Evolutionary conservation across 805 yeast genomes (phyloP).

Genomic region (Yamadazyma sp.): DNA sequence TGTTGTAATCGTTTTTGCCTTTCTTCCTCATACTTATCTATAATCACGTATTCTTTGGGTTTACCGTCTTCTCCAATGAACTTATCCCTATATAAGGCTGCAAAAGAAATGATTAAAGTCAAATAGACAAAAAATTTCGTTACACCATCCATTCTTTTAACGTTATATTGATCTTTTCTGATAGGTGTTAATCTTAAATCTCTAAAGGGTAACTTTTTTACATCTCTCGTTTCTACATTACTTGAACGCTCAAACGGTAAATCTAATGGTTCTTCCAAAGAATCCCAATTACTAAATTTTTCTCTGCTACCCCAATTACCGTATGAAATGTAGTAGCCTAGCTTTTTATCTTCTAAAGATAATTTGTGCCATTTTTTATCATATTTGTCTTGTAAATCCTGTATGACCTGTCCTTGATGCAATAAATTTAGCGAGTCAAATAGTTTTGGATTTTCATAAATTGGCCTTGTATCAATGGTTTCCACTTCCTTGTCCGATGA

Average conservation of each 20-base stretch:
- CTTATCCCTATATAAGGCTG: constrained; percentile 58
- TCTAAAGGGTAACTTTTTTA: constrained; percentile 36
- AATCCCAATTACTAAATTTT: constrained; percentile 46
- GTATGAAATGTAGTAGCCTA: constrained; percentile 60
- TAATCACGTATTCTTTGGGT: constrained; percentile 37
- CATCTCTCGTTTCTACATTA: constrained; percentile 21
- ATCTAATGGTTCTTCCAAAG: constrained; percentile 48
- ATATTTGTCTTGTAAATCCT: constrained; percentile 48
- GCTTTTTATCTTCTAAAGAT: constrained; percentile 47
- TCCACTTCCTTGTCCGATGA: constrained; percentile 39
- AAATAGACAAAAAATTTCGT: constrained; percentile 52
- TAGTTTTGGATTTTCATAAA: constrained; percentile 35
- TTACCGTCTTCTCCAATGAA: constrained; percentile 42
- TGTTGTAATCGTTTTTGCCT: constrained; percentile 19
- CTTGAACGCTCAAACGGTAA: constrained; percentile 53
- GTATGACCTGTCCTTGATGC: constrained; percentile 56
- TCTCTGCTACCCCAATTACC: constrained; percentile 73
- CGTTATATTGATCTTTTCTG: constrained; percentile 45
- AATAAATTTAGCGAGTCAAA: constrained; percentile 36
- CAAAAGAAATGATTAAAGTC: constrained; percentile 43
- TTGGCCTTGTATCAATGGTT: constrained; percentile 45
- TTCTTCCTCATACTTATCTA: constrained; percentile 34
- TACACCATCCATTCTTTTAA: constrained; percentile 53
- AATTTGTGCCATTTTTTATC: constrained; percentile 57
- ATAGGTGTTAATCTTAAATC: constrained; percentile 40